phyloP scores from a whole-genome alignment of 345 rosid species.

The Aurinia saxatilis region DNA sequence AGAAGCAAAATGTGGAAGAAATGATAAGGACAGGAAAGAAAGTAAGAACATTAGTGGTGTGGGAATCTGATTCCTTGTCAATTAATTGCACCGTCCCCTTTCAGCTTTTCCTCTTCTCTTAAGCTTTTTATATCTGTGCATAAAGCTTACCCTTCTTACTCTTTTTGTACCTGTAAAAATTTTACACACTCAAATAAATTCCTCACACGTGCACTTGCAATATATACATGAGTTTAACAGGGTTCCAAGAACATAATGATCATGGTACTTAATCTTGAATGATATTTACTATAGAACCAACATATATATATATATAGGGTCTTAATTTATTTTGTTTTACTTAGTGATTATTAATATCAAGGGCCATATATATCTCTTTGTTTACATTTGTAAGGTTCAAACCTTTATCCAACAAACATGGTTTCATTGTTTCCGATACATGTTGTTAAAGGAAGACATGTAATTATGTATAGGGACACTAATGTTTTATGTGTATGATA shows the following conservation, averaged over 20 bases:
- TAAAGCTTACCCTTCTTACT: conserved; percentile 16
- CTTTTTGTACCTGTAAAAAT: conserved; percentile 9
- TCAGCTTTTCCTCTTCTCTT: conserved; percentile 3
- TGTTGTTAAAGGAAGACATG: background rate
- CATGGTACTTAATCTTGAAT: background rate
- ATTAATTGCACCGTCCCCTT: conserved; percentile 27
- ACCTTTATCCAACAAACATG: background rate
- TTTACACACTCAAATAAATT: background rate
- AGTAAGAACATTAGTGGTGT: conserved; percentile 25
- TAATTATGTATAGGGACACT: background rate
- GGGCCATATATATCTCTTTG: background rate
- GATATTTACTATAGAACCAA: background rate
- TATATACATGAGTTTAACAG: background rate
- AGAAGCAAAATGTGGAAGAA: conserved; percentile 22
- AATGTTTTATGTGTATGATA: background rate
- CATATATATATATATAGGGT: background rate
- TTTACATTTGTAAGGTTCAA: background rate
- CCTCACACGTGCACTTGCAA: conserved; percentile 5
- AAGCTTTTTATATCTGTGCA: conserved; percentile 20
- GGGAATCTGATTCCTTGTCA: conserved; percentile 36
- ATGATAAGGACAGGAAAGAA: conserved; percentile 27
- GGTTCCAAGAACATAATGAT: background rate
- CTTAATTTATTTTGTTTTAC: too few relatives aligned
- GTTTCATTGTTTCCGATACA: background rate
- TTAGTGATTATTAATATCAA: too few relatives aligned